Conservation (phyloP, 2,329 filamentous ascomycete species). For the Anthostomella pinea region DNA sequence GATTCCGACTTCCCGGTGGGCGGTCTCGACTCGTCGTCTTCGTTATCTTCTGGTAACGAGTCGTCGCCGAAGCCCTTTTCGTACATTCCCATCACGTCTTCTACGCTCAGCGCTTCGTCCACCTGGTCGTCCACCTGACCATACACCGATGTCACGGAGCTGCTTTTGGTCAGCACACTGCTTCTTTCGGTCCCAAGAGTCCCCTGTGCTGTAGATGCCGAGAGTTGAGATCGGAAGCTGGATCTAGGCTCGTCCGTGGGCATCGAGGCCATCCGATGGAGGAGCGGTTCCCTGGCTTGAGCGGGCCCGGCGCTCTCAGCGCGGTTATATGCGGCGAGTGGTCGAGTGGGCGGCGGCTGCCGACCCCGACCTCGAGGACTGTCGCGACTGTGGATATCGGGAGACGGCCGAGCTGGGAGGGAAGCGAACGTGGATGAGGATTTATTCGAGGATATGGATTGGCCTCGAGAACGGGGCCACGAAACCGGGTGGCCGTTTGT, state of each 20-base stretch:
- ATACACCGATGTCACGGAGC: slow-evolving; percentile 65
- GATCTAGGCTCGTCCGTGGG: slow-evolving; percentile 51
- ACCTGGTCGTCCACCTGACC: slow-evolving; percentile 38
- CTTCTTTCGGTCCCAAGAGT: slow-evolving; percentile 73
- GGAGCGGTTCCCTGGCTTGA: slow-evolving; percentile 34
- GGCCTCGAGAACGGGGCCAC: slow-evolving; percentile 45
- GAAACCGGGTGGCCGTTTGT: slow-evolving; percentile 18
- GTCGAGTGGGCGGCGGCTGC: slow-evolving; percentile 25
- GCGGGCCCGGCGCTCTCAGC: slow-evolving; percentile 38
- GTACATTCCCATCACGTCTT: slow-evolving; percentile 70
- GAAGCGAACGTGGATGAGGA: slow-evolving; percentile 47
- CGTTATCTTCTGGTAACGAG: slow-evolving; percentile 42
- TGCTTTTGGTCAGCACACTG: slow-evolving; percentile 76
- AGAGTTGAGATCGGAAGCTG: slow-evolving; percentile 56
- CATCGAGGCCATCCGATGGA: slow-evolving; percentile 44
- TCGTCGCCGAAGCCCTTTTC: slow-evolving; percentile 59
- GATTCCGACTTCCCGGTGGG: slow-evolving; percentile 39
- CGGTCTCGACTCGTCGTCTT: slow-evolving; percentile 36
- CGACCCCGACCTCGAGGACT: slow-evolving; percentile 23
- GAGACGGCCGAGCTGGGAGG: slow-evolving; percentile 36
- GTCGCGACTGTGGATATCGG: slow-evolving; percentile 37
- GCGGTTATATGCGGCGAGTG: slow-evolving; percentile 31
- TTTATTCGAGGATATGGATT: slow-evolving; percentile 47
- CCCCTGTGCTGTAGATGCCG: slow-evolving; percentile 56
- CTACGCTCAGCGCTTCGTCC: slow-evolving; percentile 59